A percentile compares a stretch with the other conserved stretches of the same genome.
Conservation (phyloP, 495 filamentous ascomycete species). For the Penicillium samsonianum region DNA sequence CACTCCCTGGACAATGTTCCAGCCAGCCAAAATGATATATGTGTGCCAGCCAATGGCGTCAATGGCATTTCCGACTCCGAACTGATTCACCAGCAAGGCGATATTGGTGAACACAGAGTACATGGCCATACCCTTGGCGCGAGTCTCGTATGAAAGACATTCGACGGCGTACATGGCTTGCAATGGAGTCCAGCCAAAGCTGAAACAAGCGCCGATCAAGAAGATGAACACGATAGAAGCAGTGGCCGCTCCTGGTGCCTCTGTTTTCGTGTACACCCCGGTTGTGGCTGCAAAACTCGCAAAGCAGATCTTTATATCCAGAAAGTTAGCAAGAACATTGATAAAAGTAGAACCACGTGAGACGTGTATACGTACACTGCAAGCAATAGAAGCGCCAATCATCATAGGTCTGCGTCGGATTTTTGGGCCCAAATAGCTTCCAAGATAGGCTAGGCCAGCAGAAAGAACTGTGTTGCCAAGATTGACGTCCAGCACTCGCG, state of each 20-base stretch:
- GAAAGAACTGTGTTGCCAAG: slow-evolving; percentile 19
- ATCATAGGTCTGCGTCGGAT: slow-evolving; percentile 52
- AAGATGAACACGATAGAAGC: slow-evolving; percentile 63
- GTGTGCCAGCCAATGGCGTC: slow-evolving; percentile 67
- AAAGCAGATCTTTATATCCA: background rate
- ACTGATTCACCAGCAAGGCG: slow-evolving; percentile 52
- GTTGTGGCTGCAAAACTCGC: background rate
- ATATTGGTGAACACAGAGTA: slow-evolving; percentile 54
- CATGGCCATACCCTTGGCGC: slow-evolving; percentile 65
- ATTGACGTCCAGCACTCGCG: slow-evolving; percentile 17
- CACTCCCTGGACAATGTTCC: slow-evolving; percentile 52
- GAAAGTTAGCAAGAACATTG: background rate
- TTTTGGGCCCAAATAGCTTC: slow-evolving; percentile 63
- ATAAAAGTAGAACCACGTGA: background rate
- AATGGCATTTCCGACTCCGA: slow-evolving; percentile 55
- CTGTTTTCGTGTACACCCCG: background rate
- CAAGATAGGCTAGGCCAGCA: slow-evolving; percentile 48
- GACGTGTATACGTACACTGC: background rate
- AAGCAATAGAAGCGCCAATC: slow-evolving; percentile 25
- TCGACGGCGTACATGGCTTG: slow-evolving; percentile 69
- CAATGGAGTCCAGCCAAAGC: slow-evolving; percentile 63
- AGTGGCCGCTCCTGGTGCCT: slow-evolving; percentile 27
- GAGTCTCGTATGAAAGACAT: slow-evolving; percentile 56
- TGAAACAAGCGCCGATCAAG: slow-evolving; percentile 64
- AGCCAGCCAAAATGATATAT: slow-evolving; percentile 64